Conservation (phyloP, 169 alveolate genomes). For the Babesia gibsoni region DNA sequence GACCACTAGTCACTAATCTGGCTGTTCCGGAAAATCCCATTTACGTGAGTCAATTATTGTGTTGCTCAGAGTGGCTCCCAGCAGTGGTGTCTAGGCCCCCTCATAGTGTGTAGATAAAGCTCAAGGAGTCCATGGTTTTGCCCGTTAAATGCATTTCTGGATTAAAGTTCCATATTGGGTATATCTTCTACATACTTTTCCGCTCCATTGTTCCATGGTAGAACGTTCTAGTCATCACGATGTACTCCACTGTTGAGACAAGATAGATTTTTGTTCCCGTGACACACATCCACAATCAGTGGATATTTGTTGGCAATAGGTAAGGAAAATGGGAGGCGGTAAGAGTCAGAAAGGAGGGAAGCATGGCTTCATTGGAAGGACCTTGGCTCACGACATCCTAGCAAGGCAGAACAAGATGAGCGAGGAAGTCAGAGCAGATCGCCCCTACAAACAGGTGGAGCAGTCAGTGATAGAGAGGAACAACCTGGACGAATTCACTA, state of each 20-base stretch:
- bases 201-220: too few species aligned
- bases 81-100: too few species aligned
- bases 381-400: slow-evolving; percentile 64
- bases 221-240: too few species aligned
- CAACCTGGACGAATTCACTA: slow-evolving; percentile 50
- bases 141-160: too few species aligned
- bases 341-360: slow-evolving; percentile 66
- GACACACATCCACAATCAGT: neutral
- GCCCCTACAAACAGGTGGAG: slow-evolving; percentile 19
- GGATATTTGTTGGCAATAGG: neutral
- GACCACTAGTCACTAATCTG: slow-evolving; percentile 76
- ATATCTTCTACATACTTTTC: too few species aligned
- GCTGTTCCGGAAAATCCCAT: slow-evolving; percentile 80
- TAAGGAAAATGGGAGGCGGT: slow-evolving; percentile 62
- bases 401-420: slow-evolving; percentile 31
- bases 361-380: slow-evolving; percentile 63
- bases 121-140: too few species aligned
- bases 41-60: too few species aligned
- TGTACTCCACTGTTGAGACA: too few species aligned
- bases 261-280: too few species aligned
- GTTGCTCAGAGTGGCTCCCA: too few species aligned
- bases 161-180: too few species aligned
- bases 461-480: slow-evolving; percentile 55
- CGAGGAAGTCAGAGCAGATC: slow-evolving; percentile 2
- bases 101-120: too few species aligned